phyloP scores from a whole-genome alignment of 2,329 filamentous ascomycete genomes.

The Pyricularia sp. region DNA sequence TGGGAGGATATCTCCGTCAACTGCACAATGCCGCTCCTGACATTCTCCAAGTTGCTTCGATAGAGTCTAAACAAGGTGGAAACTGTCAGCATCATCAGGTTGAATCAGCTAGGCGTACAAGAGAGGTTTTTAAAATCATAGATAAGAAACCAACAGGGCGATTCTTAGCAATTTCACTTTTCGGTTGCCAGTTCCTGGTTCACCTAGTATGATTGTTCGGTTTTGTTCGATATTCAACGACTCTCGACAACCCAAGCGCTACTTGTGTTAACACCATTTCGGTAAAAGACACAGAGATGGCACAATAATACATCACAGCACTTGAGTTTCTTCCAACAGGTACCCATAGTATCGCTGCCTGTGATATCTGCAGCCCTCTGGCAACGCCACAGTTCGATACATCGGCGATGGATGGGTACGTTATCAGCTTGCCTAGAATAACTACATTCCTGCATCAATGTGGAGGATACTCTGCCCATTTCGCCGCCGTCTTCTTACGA shows the following conservation, averaged over 20 bases:
- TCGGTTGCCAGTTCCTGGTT: too few species aligned
- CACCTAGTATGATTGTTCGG: too few species aligned
- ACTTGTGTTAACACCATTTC: neutral
- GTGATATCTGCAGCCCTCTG: neutral
- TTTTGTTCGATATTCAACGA: neutral
- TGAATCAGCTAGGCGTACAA: neutral
- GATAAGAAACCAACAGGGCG: neutral
- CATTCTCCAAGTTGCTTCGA: constrained; percentile 15
- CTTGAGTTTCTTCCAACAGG: neutral
- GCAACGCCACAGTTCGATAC: neutral
- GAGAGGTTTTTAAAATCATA: neutral
- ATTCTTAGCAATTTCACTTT: neutral
- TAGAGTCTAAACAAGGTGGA: neutral
- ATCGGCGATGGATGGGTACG: neutral
- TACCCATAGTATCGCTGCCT: neutral
- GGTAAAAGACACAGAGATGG: neutral
- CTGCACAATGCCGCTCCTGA: constrained; percentile 12
- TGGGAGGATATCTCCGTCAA: constrained; percentile 14
- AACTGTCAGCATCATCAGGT: neutral
- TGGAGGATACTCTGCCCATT: neutral
- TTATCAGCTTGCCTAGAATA: neutral
- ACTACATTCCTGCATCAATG: constrained; percentile 6
- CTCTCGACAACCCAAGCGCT: neutral
- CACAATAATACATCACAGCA: neutral
- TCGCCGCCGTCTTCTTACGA: neutral